Base-by-base conservation (phyloP, 2,329 filamentous ascomycete genomes). In the Cercospora nicotianae region DNA sequence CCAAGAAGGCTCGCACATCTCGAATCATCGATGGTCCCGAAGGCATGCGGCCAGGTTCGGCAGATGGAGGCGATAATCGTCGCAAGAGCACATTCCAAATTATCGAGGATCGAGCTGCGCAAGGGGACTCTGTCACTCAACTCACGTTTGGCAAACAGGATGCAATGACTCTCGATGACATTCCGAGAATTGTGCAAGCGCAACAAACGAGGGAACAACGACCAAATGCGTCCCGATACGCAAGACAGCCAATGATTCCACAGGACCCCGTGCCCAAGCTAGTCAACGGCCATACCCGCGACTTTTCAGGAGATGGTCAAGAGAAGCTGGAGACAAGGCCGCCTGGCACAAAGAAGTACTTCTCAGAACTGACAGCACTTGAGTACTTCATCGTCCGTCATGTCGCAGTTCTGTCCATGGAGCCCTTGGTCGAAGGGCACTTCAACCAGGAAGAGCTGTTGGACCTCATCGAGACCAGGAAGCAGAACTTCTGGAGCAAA, bases 311-410 rank as follows among this genome's bases (percentile, higher is more conserved):
- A n/a, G 85, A 81, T n/a, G 77, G 84, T 58, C 71, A 85, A 63
- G 62, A 64, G 20, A 87, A 87, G 31, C 75, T 80, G 23, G 70
- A 71, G 55, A 69, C 60, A 20, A 57, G 69, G 31, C 70, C 70
- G 31, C 69, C 70, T 51, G 71, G 68, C 79, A 84, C 86, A 5
- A 92, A 94, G 76, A 92, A 90, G 74, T 99, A 96, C 81, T 99
- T 99, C 78, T 97, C 95, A 0, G 95, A 99, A 77, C 86, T 99
- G 5, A 96, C 95, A 2, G 93, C 92, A 0, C 83, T 99, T 31
- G 95, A 99, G 77, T 98, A 97, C 78, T 98, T 99, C 79, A 98
- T 98, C 74, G 92, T 98, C 57, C 90, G 95, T 28, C 94, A 98
- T 75, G 89, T 98, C 66, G 95, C 95, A 9, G 95, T 99, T 5